Conservation (phyloP, 164 flowering plant species). For the Hamamelis virginiana region DNA sequence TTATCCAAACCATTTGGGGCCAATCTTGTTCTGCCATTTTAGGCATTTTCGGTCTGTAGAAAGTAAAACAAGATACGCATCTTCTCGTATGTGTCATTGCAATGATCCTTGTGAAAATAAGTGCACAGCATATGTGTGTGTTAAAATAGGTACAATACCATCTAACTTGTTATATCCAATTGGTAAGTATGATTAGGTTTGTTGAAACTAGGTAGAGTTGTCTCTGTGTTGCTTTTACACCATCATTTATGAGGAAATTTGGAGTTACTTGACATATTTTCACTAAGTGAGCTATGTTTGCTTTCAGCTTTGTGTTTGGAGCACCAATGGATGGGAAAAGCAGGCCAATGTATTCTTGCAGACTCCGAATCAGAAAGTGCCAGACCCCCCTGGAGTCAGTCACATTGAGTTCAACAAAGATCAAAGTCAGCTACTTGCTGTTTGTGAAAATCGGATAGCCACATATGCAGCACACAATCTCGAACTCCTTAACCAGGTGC, state of each 20-base stretch:
- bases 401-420: conserved; percentile 89
- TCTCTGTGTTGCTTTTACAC: no score
- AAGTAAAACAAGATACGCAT: no score
- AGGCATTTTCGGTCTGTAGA: no score
- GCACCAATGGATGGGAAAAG: conserved; percentile 89
- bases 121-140: no score
- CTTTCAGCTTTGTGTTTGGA: conserved; percentile 88
- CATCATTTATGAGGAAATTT: background rate
- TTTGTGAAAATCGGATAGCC: conserved; percentile 89
- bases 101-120: no score
- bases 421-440: conserved; percentile 71
- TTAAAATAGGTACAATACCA: no score
- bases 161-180: no score
- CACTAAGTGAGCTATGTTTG: background rate
- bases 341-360: conserved; percentile 58
- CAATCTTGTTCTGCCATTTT: background rate
- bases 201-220: no score
- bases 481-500: conserved; percentile 80
- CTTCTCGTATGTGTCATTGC: no score
- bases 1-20: background rate
- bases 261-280: background rate
- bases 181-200: no score
- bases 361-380: conserved; percentile 58
- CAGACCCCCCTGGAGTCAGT: conserved; percentile 65
- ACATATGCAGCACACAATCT: conserved; percentile 76